Evolutionary conservation across 2,329 filamentous ascomycete genomes (phyloP).

Genomic region (Fusarium veterinarium): DNA sequence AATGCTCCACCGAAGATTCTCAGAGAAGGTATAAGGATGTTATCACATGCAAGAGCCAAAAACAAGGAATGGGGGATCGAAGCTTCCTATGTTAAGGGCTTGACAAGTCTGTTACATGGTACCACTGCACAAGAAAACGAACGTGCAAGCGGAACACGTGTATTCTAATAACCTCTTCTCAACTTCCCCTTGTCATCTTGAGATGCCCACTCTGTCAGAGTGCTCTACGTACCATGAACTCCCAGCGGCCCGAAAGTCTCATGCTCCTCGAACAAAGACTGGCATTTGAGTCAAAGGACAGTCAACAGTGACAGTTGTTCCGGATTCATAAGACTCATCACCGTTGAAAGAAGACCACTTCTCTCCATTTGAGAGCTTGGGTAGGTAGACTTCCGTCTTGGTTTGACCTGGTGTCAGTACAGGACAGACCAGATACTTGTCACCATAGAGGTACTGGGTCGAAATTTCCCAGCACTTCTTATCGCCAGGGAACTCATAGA

Average conservation of each 20-base stretch:
- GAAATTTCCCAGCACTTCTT: slow-evolving; percentile 65
- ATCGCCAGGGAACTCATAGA: slow-evolving; percentile 72
- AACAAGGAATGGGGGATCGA: slow-evolving; percentile 18
- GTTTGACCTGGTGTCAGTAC: slow-evolving; percentile 62
- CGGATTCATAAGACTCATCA: not conserved
- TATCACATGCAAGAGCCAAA: slow-evolving; percentile 4
- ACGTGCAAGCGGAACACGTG: not conserved
- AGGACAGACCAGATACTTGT: slow-evolving; percentile 68
- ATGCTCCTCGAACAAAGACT: slow-evolving; percentile 4
- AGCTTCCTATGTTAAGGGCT: not conserved
- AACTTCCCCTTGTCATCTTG: not conserved
- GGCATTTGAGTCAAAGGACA: slow-evolving; percentile 14
- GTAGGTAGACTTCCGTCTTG: slow-evolving; percentile 63
- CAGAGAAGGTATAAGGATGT: slow-evolving; percentile 25
- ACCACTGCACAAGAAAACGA: not conserved
- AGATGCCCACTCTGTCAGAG: not conserved
- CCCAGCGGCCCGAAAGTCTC: not conserved
- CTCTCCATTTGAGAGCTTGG: slow-evolving; percentile 40
- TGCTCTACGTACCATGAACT: not conserved
- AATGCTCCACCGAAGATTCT: slow-evolving; percentile 25
- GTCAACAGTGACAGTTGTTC: not conserved
- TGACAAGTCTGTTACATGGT: not conserved
- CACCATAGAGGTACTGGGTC: slow-evolving; percentile 73
- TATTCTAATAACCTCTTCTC: not conserved
- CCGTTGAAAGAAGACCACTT: slow-evolving; percentile 16